Conservation (phyloP, 1,284 basidiomycete genomes). For the Pyrrhoderma lamaoense region DNA sequence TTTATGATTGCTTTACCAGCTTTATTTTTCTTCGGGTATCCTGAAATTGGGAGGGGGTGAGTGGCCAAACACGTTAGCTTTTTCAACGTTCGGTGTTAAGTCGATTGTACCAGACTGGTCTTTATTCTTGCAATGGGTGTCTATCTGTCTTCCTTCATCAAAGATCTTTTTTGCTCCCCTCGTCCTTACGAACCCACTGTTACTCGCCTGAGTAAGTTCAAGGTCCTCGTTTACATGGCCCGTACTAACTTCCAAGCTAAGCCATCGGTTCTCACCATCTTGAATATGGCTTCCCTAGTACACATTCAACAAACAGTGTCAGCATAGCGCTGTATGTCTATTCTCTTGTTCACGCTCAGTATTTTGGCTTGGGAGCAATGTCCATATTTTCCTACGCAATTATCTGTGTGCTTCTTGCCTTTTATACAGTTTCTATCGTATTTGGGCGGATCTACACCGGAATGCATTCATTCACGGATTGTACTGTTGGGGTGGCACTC, state of each 20-base stretch:
- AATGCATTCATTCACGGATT: conserved; percentile 86
- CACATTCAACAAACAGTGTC: conserved; percentile 88
- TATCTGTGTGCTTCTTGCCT: conserved; percentile 39
- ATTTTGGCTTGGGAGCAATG: conserved; percentile 32
- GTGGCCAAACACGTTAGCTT: conserved; percentile 25
- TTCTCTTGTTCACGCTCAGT: conserved; percentile 45
- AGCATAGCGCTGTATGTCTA: conserved; percentile 81
- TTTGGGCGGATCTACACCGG: conserved; percentile 87
- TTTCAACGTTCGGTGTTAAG: background rate
- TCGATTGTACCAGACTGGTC: conserved; percentile 49
- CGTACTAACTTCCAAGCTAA: conserved; percentile 26
- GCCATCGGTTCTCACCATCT: conserved; percentile 80
- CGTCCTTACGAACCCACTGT: conserved; percentile 89
- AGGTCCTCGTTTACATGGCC: background rate
- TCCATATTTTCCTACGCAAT: conserved; percentile 38
- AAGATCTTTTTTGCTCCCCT: conserved; percentile 88
- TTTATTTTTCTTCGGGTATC: conserved; percentile 82
- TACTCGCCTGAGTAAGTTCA: conserved; percentile 66
- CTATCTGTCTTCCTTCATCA: conserved; percentile 77
- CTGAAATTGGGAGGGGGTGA: conserved; percentile 66
- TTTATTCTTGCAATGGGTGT: conserved; percentile 76
- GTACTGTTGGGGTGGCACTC: conserved; percentile 56
- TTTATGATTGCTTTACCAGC: conserved; percentile 88
- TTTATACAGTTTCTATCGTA: conserved; percentile 76
- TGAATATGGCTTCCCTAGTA: conserved; percentile 94